Evolutionary conservation across 2,329 filamentous ascomycete species (phyloP).

Genomic region (Trichoderma sp.): DNA sequence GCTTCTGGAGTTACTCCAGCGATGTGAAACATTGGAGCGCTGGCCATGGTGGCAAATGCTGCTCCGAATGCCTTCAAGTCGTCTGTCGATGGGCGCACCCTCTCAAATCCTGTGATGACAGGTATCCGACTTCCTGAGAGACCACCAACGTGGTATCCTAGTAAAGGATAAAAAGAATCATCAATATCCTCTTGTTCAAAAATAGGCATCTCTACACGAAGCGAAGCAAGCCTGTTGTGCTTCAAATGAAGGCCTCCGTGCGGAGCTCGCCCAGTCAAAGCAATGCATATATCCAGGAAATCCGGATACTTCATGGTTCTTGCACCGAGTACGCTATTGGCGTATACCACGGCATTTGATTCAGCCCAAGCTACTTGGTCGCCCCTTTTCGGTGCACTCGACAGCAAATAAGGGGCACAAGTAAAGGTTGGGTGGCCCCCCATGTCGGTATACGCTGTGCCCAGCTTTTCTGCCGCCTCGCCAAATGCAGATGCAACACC

Average conservation of each 20-base stretch:
- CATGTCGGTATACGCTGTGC: constrained; percentile 43
- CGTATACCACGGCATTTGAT: constrained; percentile 49
- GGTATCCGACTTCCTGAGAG: constrained; percentile 38
- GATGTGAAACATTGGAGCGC: constrained; percentile 49
- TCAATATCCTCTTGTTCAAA: constrained; percentile 33
- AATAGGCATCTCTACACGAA: constrained; percentile 39
- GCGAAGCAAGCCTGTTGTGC: constrained; percentile 41
- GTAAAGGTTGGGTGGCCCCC: constrained; percentile 46
- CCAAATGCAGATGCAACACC: constrained; percentile 39
- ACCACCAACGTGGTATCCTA: constrained; percentile 43
- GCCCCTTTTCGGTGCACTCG: constrained; percentile 33
- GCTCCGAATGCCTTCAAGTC: constrained; percentile 48
- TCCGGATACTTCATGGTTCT: constrained; percentile 50
- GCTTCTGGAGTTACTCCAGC: constrained; percentile 44
- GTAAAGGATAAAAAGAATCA: constrained; percentile 42
- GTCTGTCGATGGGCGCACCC: constrained; percentile 28
- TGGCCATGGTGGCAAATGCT: constrained; percentile 46
- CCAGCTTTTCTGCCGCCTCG: constrained; percentile 38
- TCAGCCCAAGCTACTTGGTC: constrained; percentile 48
- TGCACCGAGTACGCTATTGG: constrained; percentile 49
- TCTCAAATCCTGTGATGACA: constrained; percentile 40
- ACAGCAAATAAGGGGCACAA: constrained; percentile 47
- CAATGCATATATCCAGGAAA: constrained; percentile 47
- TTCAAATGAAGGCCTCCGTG: constrained; percentile 49
- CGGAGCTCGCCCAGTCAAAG: constrained; percentile 49